Conservation (phyloP, 805 yeast genomes). For the Starmerella lactis-condensi region DNA sequence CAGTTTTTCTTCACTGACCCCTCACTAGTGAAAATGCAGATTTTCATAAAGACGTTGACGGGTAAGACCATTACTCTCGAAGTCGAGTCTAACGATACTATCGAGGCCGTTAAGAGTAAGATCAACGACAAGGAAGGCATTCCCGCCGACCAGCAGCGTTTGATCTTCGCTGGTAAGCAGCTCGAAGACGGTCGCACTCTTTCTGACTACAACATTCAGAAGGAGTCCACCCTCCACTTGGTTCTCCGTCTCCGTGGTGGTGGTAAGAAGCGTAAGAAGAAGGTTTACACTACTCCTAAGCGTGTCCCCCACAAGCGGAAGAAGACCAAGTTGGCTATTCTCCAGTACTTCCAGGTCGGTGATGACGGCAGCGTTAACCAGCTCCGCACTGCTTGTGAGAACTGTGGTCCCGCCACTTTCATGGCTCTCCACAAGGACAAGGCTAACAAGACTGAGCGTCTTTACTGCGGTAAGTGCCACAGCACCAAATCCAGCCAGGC, state of each 20-base stretch:
- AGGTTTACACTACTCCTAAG: conserved; percentile 99
- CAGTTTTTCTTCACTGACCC: conserved; percentile 17
- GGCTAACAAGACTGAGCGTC: conserved; percentile 95
- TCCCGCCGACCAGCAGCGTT: conserved; percentile 95
- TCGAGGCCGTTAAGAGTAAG: conserved; percentile 91
- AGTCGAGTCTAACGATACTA: conserved; percentile 94
- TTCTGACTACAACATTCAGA: conserved; percentile 95
- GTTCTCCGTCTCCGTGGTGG: conserved; percentile 98
- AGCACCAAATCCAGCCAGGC: too few relatives aligned
- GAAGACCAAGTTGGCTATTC: conserved; percentile 97
- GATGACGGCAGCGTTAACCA: conserved; percentile 96
- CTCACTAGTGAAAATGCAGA: conserved; percentile 28
- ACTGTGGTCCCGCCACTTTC: conserved; percentile 98
- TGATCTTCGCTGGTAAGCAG: conserved; percentile 95
- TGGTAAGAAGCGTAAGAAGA: conserved; percentile 99
- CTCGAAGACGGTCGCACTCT: conserved; percentile 85
- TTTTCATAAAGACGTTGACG: conserved; percentile 97
- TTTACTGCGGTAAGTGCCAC: conserved; percentile 99
- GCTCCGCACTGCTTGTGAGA: conserved; percentile 95
- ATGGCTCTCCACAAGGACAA: conserved; percentile 79
- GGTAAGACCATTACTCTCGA: conserved; percentile 97
- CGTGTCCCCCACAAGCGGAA: conserved; percentile 99
- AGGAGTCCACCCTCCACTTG: conserved; percentile 90
- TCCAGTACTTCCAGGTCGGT: conserved; percentile 98
- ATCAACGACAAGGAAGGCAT: conserved; percentile 96